Base-by-base conservation (phyloP, 2,329 filamentous ascomycete genomes). In the Xylariaceae sp. region DNA sequence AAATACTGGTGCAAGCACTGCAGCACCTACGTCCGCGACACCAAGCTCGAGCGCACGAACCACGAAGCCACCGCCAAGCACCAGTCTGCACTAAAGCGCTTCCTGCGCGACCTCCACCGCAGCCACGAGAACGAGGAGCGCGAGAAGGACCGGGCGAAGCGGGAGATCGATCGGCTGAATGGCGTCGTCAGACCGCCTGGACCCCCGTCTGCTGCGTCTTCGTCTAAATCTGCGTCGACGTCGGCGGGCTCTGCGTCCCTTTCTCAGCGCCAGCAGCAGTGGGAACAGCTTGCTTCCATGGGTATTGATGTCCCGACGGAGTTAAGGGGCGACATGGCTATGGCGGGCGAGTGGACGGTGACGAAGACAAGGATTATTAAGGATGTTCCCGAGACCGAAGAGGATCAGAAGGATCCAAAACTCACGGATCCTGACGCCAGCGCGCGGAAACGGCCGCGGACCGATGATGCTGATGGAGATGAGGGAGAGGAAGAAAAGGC, bases 1-100 rank as follows among this genome's bases (percentile, higher is more conserved):
- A 93, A 88, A 73, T 96, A 96, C 78, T 97, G 92, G 92, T 99
- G 94, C 84, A 97, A 97, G 75, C 90, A 96, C 79, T 99, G 94
- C 83, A 85, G 86, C 71, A 84, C 83, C 72, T 97, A 87, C 75
- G 89, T 99, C 53, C 89, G 90, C 75, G 94, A 99, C 79, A 97
- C 92, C 18, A 87, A 90, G 67, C 85, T 97, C 74, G 92, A 96
- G 74, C 88, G 88, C 67, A 82, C 86, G 65, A 93, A 97, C 75
- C 92, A 97, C 76, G 92, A 97, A 75, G 84, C 89, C 30, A 96
- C 90, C 0, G 87, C 79, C 11, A 91, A 88, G 73, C 92, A 97
- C 74, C 91, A 96, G 76, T 84, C 85, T 70, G 88, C 84, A 65
- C 84, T 97, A 62, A 95, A 96, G 76, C 90, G 93, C 56, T 94